These are phyloP conservation scores for Solanum tarijense DNA, from an alignment of 257 asterid species.

Conservation along the genomic window DNA sequence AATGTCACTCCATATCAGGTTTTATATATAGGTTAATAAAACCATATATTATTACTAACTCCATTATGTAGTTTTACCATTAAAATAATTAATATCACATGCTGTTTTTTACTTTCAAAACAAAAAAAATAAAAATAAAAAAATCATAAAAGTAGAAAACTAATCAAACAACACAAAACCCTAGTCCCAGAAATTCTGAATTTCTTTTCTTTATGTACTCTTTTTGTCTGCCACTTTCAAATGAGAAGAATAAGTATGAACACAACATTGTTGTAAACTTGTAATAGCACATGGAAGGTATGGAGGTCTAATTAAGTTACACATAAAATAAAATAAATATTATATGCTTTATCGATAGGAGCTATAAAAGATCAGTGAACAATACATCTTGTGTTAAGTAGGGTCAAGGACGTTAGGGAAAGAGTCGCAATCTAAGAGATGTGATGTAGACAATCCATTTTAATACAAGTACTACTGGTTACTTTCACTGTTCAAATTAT, in stretches of 20 bases:
- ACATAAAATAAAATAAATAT: background rate
- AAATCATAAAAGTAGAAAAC: background rate
- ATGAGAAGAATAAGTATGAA: background rate
- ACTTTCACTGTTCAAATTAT: fast-evolving
- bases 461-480: background rate
- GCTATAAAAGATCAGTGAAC: background rate
- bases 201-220: background rate
- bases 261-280: background rate
- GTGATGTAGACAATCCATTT: background rate
- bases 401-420: background rate
- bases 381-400: background rate
- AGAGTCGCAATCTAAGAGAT: background rate
- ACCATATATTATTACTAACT: background rate
- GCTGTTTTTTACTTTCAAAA: background rate
- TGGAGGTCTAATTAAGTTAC: constrained; percentile 1
- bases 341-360: background rate
- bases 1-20: background rate
- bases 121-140: too few relatives aligned
- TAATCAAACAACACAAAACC: background rate
- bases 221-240: constrained; percentile 25
- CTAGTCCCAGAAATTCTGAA: background rate
- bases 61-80: background rate
- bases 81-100: background rate
- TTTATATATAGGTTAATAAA: background rate
- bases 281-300: background rate